phyloP scores from a whole-genome alignment of 2,329 filamentous ascomycete species.

The Fusarium sp. region DNA sequence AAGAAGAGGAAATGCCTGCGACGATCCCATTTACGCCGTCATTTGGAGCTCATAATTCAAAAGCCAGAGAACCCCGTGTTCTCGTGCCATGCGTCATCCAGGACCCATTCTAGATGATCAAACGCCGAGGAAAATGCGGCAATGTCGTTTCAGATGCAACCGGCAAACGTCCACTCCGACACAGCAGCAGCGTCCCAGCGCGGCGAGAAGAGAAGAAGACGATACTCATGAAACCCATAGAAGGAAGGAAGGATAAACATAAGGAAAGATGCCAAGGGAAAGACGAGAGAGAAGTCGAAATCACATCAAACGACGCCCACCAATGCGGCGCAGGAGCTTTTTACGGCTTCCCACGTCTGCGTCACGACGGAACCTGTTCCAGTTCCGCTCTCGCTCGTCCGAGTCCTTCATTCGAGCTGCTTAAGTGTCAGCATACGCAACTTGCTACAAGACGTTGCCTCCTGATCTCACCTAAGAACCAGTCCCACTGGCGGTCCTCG shows the following conservation, averaged over 20 bases:
- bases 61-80: slow-evolving; percentile 24
- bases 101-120: slow-evolving; percentile 41
- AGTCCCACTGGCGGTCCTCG: slow-evolving; percentile 72
- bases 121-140: slow-evolving; percentile 45
- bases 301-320: slow-evolving; percentile 47
- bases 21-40: slow-evolving; percentile 22
- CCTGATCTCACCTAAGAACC: slow-evolving; percentile 64
- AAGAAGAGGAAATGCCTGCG: slow-evolving; percentile 20
- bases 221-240: neutral
- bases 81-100: slow-evolving; percentile 24
- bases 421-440: slow-evolving; percentile 22
- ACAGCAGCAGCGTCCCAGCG: slow-evolving; percentile 39
- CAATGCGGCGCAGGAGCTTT: slow-evolving; percentile 57
- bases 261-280: neutral
- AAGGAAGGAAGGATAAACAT: slow-evolving; percentile 3
- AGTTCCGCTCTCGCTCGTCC: slow-evolving; percentile 64
- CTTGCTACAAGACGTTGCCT: neutral
- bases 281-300: slow-evolving; percentile 3
- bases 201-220: slow-evolving; percentile 10
- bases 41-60: slow-evolving; percentile 15
- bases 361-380: slow-evolving; percentile 57
- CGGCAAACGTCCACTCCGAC: slow-evolving; percentile 31
- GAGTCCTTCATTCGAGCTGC: slow-evolving; percentile 64
- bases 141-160: slow-evolving; percentile 42
- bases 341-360: slow-evolving; percentile 51